Percentiles rank a stretch among this genome's conserved stretches.
These are phyloP conservation scores for Paraphaeosphaeria sporulosa DNA, from an alignment of 2,329 filamentous ascomycete species.

Conservation along the genomic window DNA sequence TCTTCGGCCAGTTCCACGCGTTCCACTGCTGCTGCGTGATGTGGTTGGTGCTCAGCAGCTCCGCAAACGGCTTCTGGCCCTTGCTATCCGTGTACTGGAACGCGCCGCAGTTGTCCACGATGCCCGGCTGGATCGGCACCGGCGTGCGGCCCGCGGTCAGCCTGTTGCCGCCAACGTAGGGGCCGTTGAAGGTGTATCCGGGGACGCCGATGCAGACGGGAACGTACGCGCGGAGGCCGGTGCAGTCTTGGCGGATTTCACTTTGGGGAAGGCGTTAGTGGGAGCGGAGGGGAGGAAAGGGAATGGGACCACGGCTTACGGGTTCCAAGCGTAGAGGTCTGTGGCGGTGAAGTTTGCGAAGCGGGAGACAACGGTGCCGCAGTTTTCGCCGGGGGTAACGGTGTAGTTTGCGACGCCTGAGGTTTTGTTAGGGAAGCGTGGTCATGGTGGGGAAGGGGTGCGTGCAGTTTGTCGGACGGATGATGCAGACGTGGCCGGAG, in stretches of 20 bases:
- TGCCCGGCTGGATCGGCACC: slow-evolving; percentile 35
- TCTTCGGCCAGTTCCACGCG: no score
- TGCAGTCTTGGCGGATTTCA: slow-evolving; percentile 29
- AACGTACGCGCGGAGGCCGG: slow-evolving; percentile 39
- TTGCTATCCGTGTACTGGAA: background rate
- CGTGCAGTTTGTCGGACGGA: no score
- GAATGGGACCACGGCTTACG: slow-evolving; percentile 9
- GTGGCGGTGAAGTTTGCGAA: slow-evolving; percentile 42
- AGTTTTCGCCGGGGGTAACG: slow-evolving; percentile 38
- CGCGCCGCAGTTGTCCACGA: no score
- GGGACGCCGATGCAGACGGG: slow-evolving; percentile 38
- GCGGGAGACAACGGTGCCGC: slow-evolving; percentile 34
- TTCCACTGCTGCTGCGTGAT: no score
- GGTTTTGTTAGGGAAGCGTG: background rate
- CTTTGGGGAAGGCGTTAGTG: background rate
- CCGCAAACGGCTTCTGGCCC: background rate
- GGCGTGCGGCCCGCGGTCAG: slow-evolving; percentile 19
- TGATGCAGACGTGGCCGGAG: background rate
- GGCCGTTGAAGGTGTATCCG: slow-evolving; percentile 14
- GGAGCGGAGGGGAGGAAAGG: background rate
- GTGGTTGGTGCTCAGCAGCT: no score
- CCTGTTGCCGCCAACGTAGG: slow-evolving; percentile 1
- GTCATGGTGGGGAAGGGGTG: no score
- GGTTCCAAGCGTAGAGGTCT: slow-evolving; percentile 43
- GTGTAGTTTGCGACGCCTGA: slow-evolving; percentile 28